Evolutionary conservation across 768 basidiomycete genomes (phyloP).

Genomic region (Kwoniella botswanensis): DNA sequence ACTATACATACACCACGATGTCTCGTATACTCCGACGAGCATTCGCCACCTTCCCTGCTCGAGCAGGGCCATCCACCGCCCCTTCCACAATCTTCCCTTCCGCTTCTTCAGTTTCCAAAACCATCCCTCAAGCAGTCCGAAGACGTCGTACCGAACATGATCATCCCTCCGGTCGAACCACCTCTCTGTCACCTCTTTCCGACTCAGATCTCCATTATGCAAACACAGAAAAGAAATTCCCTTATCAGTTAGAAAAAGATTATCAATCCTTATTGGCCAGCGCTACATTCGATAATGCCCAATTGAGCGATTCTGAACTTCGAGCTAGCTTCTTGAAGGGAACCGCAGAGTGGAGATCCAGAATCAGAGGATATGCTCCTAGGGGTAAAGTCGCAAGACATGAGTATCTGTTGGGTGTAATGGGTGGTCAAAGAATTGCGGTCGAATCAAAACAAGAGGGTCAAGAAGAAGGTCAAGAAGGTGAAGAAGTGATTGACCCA

Average conservation of each 20-base stretch:
- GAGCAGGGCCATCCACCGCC: slow-evolving; percentile 33
- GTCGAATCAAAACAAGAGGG: neutral
- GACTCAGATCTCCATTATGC: slow-evolving; percentile 26
- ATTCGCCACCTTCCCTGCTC: slow-evolving; percentile 28
- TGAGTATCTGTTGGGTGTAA: slow-evolving; percentile 19
- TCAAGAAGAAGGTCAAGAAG: neutral
- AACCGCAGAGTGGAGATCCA: slow-evolving; percentile 37
- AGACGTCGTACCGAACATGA: slow-evolving; percentile 36
- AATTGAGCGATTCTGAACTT: slow-evolving; percentile 35
- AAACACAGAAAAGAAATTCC: slow-evolving; percentile 30
- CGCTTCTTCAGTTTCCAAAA: slow-evolving; percentile 23
- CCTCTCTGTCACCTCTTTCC: slow-evolving; percentile 33
- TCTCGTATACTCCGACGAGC: slow-evolving; percentile 36
- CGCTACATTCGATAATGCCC: slow-evolving; percentile 6
- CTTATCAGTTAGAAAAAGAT: slow-evolving; percentile 35
- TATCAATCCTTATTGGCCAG: slow-evolving; percentile 34
- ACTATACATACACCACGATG: slow-evolving; percentile 22
- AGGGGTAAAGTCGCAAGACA: slow-evolving; percentile 20
- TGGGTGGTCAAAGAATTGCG: neutral
- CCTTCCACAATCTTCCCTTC: slow-evolving; percentile 18
- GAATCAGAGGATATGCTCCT: slow-evolving; percentile 33
- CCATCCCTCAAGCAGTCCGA: slow-evolving; percentile 47
- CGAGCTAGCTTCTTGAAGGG: slow-evolving; percentile 42
- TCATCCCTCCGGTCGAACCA: slow-evolving; percentile 23
- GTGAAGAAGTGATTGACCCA: neutral